Evolutionary conservation across 371 early-diverging fungal genomes (phyloP).

Genomic region (Circinella umbellata): DNA sequence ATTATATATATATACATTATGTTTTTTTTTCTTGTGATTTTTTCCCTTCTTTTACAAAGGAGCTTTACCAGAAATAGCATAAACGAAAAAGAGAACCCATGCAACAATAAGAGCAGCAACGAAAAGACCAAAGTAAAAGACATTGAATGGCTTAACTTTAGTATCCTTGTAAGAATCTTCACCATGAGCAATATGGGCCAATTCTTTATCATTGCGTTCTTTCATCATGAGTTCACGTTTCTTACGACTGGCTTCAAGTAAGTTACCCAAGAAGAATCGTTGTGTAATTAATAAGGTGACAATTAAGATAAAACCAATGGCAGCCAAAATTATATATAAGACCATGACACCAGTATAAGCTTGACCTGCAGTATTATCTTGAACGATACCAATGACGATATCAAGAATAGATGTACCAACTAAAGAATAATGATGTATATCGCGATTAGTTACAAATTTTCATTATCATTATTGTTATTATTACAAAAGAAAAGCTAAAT

Average conservation of each 20-base stretch:
- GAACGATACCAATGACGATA: conserved; percentile 54
- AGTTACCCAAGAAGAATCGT: conserved; percentile 32
- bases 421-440: background rate
- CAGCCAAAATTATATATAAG: conserved; percentile 40
- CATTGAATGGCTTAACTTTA: conserved; percentile 19
- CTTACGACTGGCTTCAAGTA: conserved; percentile 35
- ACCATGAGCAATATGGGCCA: conserved; percentile 36
- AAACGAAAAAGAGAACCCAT: conserved; percentile 56
- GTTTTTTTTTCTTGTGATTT: too few species aligned
- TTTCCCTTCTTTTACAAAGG: too few species aligned
- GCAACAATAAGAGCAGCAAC: conserved; percentile 26
- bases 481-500: too few species aligned
- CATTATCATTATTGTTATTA: too few species aligned
- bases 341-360: conserved; percentile 49
- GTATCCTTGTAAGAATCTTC: conserved; percentile 40
- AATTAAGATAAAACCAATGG: conserved; percentile 44
- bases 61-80: conserved; percentile 27
- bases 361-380: conserved; percentile 48
- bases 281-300: conserved; percentile 31
- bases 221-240: conserved; percentile 45
- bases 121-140: conserved; percentile 22
- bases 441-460: too few species aligned
- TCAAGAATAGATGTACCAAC: conserved; percentile 57
- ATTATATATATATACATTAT: too few species aligned
- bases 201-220: conserved; percentile 44